These are phyloP conservation scores for Alternaria panax DNA, from an alignment of 2,329 filamentous ascomycete genomes.

Conservation along the genomic window DNA sequence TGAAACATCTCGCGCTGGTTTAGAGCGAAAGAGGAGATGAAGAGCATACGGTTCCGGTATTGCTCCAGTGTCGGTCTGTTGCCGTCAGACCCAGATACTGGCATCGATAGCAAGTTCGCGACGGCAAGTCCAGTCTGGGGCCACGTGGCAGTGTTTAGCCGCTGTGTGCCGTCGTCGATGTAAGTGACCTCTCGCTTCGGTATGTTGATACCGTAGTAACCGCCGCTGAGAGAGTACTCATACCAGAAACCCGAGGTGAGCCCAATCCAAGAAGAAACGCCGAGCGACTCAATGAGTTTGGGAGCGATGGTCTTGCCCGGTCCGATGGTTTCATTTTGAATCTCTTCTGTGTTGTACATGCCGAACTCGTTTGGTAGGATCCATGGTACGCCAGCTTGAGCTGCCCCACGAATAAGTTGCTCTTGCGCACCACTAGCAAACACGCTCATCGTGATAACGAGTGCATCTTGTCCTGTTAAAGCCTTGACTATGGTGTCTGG, in stretches of 20 bases:
- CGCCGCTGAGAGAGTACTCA: slow-evolving; percentile 45
- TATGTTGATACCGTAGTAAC: slow-evolving; percentile 49
- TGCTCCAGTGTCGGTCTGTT: slow-evolving; percentile 2
- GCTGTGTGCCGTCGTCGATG: slow-evolving; percentile 40
- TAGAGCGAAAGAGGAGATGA: slow-evolving; percentile 47
- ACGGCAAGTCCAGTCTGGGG: slow-evolving; percentile 43
- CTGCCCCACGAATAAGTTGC: slow-evolving; percentile 47
- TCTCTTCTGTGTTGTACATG: slow-evolving; percentile 37
- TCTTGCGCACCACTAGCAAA: slow-evolving; percentile 34
- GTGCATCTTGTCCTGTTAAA: slow-evolving; percentile 48
- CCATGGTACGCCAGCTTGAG: slow-evolving; percentile 48
- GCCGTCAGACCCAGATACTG: slow-evolving; percentile 23
- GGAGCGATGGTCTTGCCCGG: slow-evolving; percentile 19
- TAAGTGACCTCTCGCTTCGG: slow-evolving; percentile 38
- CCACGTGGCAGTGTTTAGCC: slow-evolving; percentile 44
- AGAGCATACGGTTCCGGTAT: slow-evolving; percentile 45
- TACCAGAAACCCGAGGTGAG: slow-evolving; percentile 46
- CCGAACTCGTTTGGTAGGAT: slow-evolving; percentile 52
- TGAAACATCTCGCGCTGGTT: slow-evolving; percentile 50
- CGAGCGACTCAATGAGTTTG: slow-evolving; percentile 28
- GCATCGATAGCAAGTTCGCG: slow-evolving; percentile 44
- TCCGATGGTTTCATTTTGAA: slow-evolving; percentile 13
- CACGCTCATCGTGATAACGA: slow-evolving; percentile 50
- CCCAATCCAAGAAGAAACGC: slow-evolving; percentile 35
- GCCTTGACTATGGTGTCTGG: slow-evolving; percentile 50